Conservation (phyloP, 2,329 filamentous ascomycete species). For the Helminthosporium solani region DNA sequence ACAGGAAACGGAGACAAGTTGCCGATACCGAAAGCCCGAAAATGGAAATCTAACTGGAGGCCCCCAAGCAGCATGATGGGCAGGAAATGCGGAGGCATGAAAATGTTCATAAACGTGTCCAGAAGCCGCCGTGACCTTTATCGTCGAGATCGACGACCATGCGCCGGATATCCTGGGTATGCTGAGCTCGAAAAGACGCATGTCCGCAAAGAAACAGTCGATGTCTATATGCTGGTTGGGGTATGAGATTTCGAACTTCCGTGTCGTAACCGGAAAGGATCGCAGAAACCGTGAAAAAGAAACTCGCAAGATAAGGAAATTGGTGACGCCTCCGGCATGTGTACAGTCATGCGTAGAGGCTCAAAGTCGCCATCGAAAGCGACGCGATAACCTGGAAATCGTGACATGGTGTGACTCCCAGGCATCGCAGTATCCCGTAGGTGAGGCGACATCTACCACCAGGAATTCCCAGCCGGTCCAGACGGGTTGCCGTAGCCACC, state of each 20-base stretch:
- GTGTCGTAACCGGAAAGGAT: conserved; percentile 38
- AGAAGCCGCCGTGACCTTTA: conserved; percentile 31
- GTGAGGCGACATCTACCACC: conserved; percentile 57
- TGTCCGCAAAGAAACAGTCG: conserved; percentile 49
- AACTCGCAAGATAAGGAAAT: conserved; percentile 24
- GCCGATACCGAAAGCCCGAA: conserved; percentile 41
- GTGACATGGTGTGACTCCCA: conserved; percentile 22
- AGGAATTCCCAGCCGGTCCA: conserved; percentile 63
- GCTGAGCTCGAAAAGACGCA: conserved; percentile 44
- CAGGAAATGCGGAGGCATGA: conserved; percentile 41
- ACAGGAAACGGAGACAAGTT: conserved; percentile 34
- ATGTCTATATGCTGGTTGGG: conserved; percentile 54
- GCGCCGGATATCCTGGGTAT: conserved; percentile 39
- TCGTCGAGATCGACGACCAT: conserved; percentile 36
- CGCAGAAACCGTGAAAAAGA: conserved; percentile 32
- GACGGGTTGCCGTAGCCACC: conserved; percentile 72
- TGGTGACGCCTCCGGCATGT: conserved; percentile 4
- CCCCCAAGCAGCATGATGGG: conserved; percentile 44
- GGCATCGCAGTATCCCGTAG: conserved; percentile 30
- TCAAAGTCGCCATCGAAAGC: conserved; percentile 12
- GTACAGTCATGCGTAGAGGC: conserved; percentile 6
- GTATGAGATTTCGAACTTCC: conserved; percentile 49
- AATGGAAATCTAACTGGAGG: conserved; percentile 42
- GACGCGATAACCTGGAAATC: conserved; percentile 26
- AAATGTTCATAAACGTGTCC: conserved; percentile 43